Conservation (phyloP, 2,329 filamentous ascomycete genomes). For the Escovopsis weberi region DNA sequence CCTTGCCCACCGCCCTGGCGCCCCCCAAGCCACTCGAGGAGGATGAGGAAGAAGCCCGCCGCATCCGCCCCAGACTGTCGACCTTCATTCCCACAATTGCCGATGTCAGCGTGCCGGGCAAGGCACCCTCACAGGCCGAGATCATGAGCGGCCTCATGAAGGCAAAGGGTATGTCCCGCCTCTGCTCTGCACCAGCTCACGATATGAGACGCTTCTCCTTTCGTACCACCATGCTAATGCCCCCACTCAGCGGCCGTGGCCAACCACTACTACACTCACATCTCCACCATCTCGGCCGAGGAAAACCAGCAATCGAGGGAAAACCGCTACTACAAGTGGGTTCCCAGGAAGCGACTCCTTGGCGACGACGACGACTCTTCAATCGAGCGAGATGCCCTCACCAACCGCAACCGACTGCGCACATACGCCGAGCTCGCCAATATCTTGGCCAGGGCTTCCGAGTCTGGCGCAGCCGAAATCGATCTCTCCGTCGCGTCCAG, state of each 20-base stretch:
- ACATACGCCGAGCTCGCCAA: slow-evolving; percentile 13
- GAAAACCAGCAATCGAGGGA: slow-evolving; percentile 1
- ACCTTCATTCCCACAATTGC: background rate
- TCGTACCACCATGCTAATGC: slow-evolving; percentile 6
- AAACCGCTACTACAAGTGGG: slow-evolving; percentile 1
- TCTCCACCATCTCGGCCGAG: slow-evolving; percentile 1
- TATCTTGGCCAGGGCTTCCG: slow-evolving; percentile 11
- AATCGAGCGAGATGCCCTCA: slow-evolving; percentile 5
- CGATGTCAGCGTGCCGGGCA: slow-evolving; percentile 3
- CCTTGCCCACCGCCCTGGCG: too few species aligned
- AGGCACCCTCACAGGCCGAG: slow-evolving; percentile 6
- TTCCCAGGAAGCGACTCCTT: slow-evolving; percentile 16
- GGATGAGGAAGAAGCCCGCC: slow-evolving; percentile 2
- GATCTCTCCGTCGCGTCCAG: slow-evolving; percentile 14
- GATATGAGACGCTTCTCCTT: too few species aligned
- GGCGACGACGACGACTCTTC: slow-evolving; percentile 6
- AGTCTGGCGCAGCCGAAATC: slow-evolving; percentile 10
- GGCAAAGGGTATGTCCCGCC: slow-evolving; percentile 16
- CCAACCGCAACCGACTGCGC: slow-evolving; percentile 13
- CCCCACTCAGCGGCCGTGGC: slow-evolving; percentile 12
- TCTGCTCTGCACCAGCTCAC: background rate
- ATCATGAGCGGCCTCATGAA: slow-evolving; percentile 8
- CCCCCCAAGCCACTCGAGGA: background rate
- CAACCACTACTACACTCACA: slow-evolving; percentile 7
- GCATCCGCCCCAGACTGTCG: slow-evolving; percentile 2